Conservation (phyloP, 2,329 filamentous ascomycete genomes). For the Phaeosphaeriaceae sp. region DNA sequence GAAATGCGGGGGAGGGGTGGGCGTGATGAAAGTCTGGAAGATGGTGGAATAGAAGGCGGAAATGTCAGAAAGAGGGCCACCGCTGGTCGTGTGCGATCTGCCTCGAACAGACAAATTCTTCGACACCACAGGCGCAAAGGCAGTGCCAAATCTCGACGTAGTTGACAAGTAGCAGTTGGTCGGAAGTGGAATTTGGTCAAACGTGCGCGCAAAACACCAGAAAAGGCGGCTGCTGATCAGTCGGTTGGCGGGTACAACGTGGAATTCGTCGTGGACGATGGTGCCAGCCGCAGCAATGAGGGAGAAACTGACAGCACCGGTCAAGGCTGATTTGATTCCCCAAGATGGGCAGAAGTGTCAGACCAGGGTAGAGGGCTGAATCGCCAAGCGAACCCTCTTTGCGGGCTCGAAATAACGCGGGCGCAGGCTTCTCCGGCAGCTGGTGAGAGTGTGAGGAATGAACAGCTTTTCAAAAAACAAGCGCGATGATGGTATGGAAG, state of each 20-base stretch:
- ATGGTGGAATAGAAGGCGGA: conserved; percentile 29
- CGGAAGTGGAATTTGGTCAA: conserved; percentile 24
- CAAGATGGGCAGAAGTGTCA: conserved; percentile 28
- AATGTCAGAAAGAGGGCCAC: conserved; percentile 35
- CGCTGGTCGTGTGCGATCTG: conserved; percentile 38
- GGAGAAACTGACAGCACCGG: conserved; percentile 38
- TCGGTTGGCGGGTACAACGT: conserved; percentile 31
- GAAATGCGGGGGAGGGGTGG: conserved; percentile 15
- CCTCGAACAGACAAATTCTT: conserved; percentile 35
- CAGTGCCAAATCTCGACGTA: conserved; percentile 37
- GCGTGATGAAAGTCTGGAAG: conserved; percentile 12
- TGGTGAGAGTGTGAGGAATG: conserved; percentile 17
- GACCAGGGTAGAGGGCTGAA: conserved; percentile 30
- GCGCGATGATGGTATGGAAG: conserved; percentile 38
- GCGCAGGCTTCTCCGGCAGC: conserved; percentile 23
- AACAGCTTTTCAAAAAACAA: conserved; percentile 32
- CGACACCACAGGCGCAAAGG: conserved; percentile 38
- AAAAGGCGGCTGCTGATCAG: conserved; percentile 18
- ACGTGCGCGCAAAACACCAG: conserved; percentile 29
- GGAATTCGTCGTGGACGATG: conserved; percentile 27
- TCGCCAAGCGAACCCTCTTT: conserved; percentile 34
- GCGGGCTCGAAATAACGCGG: conserved; percentile 23
- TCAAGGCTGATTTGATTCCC: conserved; percentile 45
- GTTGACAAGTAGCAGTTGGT: conserved; percentile 34
- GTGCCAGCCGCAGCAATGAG: conserved; percentile 39